Conservation (phyloP, 805 yeast species). For the Maudiozyma turicensis region DNA sequence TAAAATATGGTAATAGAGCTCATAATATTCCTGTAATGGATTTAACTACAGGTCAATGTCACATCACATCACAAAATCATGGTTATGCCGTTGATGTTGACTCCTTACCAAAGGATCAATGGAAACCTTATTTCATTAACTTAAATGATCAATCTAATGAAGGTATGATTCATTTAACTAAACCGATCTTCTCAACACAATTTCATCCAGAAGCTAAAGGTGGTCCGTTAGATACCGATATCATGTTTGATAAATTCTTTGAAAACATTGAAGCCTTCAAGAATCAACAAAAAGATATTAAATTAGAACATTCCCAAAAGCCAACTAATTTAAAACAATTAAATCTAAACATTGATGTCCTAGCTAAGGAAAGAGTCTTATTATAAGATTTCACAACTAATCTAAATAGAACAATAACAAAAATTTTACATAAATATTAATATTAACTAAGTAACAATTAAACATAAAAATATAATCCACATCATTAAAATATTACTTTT, state of each 20-base stretch:
- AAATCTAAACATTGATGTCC: slow-evolving; percentile 14
- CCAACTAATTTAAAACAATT: slow-evolving; percentile 16
- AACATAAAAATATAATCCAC: too few relatives aligned
- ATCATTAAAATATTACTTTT: too few relatives aligned
- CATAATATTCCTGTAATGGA: slow-evolving; percentile 97
- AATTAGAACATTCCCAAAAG: slow-evolving; percentile 2
- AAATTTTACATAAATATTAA: too few relatives aligned
- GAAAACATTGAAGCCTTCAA: slow-evolving; percentile 48
- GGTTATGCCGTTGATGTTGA: slow-evolving; percentile 91
- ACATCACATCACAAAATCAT: slow-evolving; percentile 97
- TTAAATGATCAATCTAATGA: slow-evolving; percentile 94
- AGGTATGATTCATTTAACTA: slow-evolving; percentile 84
- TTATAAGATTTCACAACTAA: slow-evolving; percentile 1
- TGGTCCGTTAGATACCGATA: slow-evolving; percentile 91
- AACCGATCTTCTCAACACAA: slow-evolving; percentile 93
- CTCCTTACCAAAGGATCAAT: slow-evolving; percentile 58
- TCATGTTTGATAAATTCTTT: slow-evolving; percentile 84
- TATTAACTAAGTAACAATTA: too few relatives aligned
- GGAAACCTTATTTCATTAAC: slow-evolving; percentile 83
- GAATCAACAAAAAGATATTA: neutral
- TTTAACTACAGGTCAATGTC: slow-evolving; percentile 82
- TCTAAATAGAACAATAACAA: neutral
- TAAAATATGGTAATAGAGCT: slow-evolving; percentile 97
- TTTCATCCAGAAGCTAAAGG: slow-evolving; percentile 99
- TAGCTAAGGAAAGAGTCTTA: slow-evolving; percentile 29